These are phyloP conservation scores for Sporobolomyces pararoseus DNA, from an alignment of 768 basidiomycete species.

Conservation along the genomic window DNA sequence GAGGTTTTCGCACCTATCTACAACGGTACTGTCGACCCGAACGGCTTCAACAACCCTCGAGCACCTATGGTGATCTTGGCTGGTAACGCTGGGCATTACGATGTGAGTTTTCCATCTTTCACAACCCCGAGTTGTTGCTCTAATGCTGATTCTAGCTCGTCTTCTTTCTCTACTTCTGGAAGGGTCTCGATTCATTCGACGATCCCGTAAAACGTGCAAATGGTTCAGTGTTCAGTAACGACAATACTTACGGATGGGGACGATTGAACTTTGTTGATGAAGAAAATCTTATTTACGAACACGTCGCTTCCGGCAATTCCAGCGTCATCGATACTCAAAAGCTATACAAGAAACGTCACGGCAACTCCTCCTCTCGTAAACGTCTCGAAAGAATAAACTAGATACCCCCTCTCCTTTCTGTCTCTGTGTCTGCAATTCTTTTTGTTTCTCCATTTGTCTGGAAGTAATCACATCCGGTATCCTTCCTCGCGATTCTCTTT, in stretches of 20 bases:
- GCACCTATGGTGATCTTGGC: constrained; percentile 3
- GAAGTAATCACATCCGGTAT: too few relatives aligned
- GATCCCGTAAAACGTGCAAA: background rate
- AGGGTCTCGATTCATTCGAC: constrained; percentile 32
- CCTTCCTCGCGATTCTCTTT: too few relatives aligned
- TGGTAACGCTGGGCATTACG: constrained; percentile 31
- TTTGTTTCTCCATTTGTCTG: too few relatives aligned
- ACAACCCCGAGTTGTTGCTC: too few relatives aligned
- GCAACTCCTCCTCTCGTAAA: background rate
- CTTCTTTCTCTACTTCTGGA: background rate
- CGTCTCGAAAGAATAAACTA: background rate
- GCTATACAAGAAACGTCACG: constrained; percentile 31
- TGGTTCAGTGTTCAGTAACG: constrained; percentile 6
- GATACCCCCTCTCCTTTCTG: too few relatives aligned
- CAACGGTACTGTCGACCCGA: constrained; percentile 34
- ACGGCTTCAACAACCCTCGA: constrained; percentile 30
- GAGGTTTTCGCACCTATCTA: constrained; percentile 27
- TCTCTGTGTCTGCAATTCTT: too few relatives aligned
- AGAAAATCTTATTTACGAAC: constrained; percentile 25
- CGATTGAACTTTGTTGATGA: constrained; percentile 29
- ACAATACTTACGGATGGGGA: constrained; percentile 29
- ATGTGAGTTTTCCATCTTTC: background rate
- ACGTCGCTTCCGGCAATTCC: constrained; percentile 21
- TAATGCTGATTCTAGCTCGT: too few relatives aligned
- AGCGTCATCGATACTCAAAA: constrained; percentile 23